Percentiles rank a stretch among this genome's conserved stretches.
Conservation (phyloP, 768 basidiomycete genomes). For the Xerocomellus amylosporus region DNA sequence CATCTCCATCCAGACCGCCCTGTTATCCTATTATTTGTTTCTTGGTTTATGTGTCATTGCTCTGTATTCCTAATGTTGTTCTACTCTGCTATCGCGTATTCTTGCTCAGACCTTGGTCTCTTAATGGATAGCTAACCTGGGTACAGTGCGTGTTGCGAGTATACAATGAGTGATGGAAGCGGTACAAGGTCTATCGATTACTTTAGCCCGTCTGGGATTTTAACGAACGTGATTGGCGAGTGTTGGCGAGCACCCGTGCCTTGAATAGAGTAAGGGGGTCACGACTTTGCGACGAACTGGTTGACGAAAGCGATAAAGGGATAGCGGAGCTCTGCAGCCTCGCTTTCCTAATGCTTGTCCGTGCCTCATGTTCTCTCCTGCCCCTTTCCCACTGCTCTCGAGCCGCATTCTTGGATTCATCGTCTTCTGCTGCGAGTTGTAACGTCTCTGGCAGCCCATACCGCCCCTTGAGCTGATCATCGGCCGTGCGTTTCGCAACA, state of each 20-base stretch:
- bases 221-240: constrained; percentile 35
- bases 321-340: constrained; percentile 35
- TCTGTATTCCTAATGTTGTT: constrained; percentile 64
- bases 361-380: constrained; percentile 44
- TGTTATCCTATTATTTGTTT: constrained; percentile 40
- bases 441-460: constrained; percentile 77
- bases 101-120: constrained; percentile 36
- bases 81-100: constrained; percentile 52
- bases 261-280: constrained; percentile 44
- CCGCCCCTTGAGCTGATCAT: constrained; percentile 66
- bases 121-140: constrained; percentile 30
- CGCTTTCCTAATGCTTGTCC: constrained; percentile 49
- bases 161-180: constrained; percentile 7
- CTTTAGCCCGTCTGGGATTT: constrained; percentile 26
- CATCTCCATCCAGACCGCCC: constrained; percentile 29
- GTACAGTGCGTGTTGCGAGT: constrained; percentile 11
- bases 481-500: constrained; percentile 60
- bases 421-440: constrained; percentile 62
- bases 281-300: constrained; percentile 19
- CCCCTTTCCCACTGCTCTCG: constrained; percentile 60
- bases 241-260: constrained; percentile 57
- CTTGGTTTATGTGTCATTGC: constrained; percentile 42
- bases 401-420: constrained; percentile 56
- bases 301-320: constrained; percentile 22
- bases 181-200: constrained; percentile 7